phyloP scores from a whole-genome alignment of 306 rosid genomes.

The Cicer arietinum region DNA sequence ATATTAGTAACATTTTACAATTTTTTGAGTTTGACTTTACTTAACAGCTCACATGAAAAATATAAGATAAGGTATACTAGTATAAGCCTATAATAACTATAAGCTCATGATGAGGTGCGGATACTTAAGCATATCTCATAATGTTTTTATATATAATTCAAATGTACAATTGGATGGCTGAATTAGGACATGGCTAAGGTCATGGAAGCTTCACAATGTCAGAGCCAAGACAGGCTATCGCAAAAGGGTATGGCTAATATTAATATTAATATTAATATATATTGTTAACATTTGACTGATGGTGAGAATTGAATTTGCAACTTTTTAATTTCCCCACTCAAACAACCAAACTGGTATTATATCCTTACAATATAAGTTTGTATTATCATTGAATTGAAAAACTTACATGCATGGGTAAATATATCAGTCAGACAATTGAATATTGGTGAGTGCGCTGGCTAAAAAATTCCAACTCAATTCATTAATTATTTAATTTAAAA shows the following conservation, averaged over 20 bases:
- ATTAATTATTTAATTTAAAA: background rate
- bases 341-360: too few relatives aligned
- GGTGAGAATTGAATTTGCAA: too few relatives aligned
- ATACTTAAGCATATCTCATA: constrained; percentile 61
- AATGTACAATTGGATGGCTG: constrained; percentile 55
- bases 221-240: constrained; percentile 63
- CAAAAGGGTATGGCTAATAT: constrained; percentile 30
- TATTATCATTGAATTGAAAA: background rate
- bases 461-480: background rate
- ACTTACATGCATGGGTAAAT: too few relatives aligned
- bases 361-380: background rate
- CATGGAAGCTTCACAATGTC: constrained; percentile 67
- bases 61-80: constrained; percentile 45
- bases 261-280: too few relatives aligned
- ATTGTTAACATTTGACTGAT: too few relatives aligned
- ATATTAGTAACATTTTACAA: constrained; percentile 41
- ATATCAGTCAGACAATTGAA: too few relatives aligned
- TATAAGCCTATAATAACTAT: background rate
- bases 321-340: too few relatives aligned
- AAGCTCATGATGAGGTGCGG: constrained; percentile 56
- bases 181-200: constrained; percentile 62
- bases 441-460: background rate
- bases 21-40: constrained; percentile 63
- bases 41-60: constrained; percentile 66
- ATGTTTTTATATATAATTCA: constrained; percentile 39